A percentile compares a stretch with the other conserved stretches of the same genome.
phyloP scores from a whole-genome alignment of 495 filamentous ascomycete species.

The Xanthoparmelia taractica region DNA sequence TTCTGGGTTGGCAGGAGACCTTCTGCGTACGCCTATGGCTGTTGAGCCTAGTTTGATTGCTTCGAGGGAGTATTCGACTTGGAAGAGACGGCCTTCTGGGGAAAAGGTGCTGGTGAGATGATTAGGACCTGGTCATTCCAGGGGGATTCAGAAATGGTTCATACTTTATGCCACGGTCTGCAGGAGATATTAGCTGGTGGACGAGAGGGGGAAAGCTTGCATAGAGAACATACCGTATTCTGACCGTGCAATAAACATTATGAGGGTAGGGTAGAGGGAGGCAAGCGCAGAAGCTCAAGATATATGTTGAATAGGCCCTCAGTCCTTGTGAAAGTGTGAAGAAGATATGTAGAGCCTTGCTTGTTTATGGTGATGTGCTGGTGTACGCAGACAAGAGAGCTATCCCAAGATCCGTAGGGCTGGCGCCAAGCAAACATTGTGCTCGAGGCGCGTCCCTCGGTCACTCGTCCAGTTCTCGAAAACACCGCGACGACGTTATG shows the following conservation, averaged over 20 bases:
- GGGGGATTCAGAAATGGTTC: slow-evolving; percentile 23
- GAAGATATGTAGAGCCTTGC: neutral
- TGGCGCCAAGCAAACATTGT: slow-evolving; percentile 10
- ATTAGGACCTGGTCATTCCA: slow-evolving; percentile 14
- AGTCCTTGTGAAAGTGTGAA: neutral
- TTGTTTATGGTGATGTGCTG: neutral
- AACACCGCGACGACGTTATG: slow-evolving; percentile 10
- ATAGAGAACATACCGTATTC: slow-evolving; percentile 72
- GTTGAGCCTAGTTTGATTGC: slow-evolving; percentile 99
- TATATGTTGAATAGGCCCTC: neutral
- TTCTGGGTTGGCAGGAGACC: slow-evolving; percentile 8
- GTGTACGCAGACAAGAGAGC: slow-evolving; percentile 12
- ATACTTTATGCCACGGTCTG: slow-evolving; percentile 99
- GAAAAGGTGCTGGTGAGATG: slow-evolving; percentile 80
- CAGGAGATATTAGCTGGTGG: slow-evolving; percentile 25
- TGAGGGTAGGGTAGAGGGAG: slow-evolving; percentile 32
- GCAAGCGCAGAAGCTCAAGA: neutral
- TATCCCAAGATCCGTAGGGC: slow-evolving; percentile 9
- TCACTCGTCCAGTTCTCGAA: neutral
- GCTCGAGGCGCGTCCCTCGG: neutral
- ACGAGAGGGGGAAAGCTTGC: slow-evolving; percentile 32
- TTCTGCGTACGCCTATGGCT: slow-evolving; percentile 73
- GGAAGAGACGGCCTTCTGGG: slow-evolving; percentile 97
- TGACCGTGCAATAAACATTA: slow-evolving; percentile 99
- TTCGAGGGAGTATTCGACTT: slow-evolving; percentile 99